phyloP scores from a whole-genome alignment of 768 basidiomycete genomes.

The Daedaleopsis nitida region DNA sequence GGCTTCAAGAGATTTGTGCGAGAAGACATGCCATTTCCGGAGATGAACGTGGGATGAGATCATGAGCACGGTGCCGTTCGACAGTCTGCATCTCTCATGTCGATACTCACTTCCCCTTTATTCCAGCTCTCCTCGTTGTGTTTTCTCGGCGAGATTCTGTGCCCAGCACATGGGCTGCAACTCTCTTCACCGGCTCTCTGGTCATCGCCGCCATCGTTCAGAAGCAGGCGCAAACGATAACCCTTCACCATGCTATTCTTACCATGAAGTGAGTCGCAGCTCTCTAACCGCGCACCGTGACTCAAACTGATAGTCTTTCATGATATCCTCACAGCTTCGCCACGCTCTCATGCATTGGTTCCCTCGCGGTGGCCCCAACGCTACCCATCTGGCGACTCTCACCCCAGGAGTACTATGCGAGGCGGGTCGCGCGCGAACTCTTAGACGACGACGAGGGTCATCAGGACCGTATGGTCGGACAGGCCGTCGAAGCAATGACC shows the following conservation, averaged over 20 bases:
- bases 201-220: conserved; percentile 30
- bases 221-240: conserved; percentile 21
- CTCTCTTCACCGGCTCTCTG: conserved; percentile 27
- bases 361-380: conserved; percentile 28
- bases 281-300: too few species aligned
- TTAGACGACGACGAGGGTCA: not conserved
- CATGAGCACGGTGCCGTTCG: not conserved
- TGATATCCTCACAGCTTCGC: too few species aligned
- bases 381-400: conserved; percentile 29
- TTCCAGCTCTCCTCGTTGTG: conserved; percentile 26
- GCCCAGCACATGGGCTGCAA: conserved; percentile 30
- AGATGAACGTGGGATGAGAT: not conserved
- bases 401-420: conserved; percentile 20
- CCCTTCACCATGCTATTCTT: conserved; percentile 29
- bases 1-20: not conserved
- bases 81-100: not conserved
- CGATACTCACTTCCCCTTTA: not conserved
- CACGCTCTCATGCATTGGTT: conserved; percentile 31
- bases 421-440: conserved; percentile 17
- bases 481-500: not conserved
- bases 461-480: not conserved
- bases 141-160: conserved; percentile 29
- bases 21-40: not conserved
- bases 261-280: conserved; percentile 27
- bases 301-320: too few species aligned